Base-by-base conservation (phyloP, 2,329 filamentous ascomycete genomes). In the Hymenoscyphus occultus region DNA sequence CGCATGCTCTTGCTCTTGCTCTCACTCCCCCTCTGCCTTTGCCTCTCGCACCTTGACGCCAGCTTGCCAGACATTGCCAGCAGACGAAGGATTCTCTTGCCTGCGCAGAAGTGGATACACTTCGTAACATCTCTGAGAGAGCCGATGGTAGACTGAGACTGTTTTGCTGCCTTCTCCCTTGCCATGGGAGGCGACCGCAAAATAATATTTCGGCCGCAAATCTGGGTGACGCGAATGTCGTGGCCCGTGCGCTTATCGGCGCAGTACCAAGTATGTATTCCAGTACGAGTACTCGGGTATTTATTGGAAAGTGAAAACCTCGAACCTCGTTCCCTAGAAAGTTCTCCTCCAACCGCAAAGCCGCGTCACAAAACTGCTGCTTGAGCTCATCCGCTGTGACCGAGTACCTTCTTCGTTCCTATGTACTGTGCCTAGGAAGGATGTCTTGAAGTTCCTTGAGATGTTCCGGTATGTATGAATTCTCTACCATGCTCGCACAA, bases 11-110 rank as follows among this genome's bases (percentile, higher is more conserved):
- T 39, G 14, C 16, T 51, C 10, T 7, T 3, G 3, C 28, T 35
- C 35, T 7, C 35, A 5, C 35, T 10, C 9, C 35, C 35, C 35
- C 35, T 35, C 35, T 35, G 35, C 35, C 35, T 35, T 35, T 35
- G 35, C 35, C 35, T 35, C 9, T 35, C 35, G n/a, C 31, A 59
- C 57, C 54, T 4, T 61, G 60, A 61, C 60, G 60, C 35, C 62
- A 51, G 66, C 62, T 72, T 58, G 68, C 63, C 7, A 68, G 60
- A 66, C 73, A 75, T 67, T 66, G 67, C 67, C 69, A 71, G 62
- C 73, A 75, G 16, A 73, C 59, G 65, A 69, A 70, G 28, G 66
- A 42, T 59, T 66, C 59, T 13, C 54, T 42, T n/a, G 48, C 63
- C 19, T 66, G 63, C 45, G 42, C 66, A 39, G 64, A 64, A 28